phyloP scores from a whole-genome alignment of 208 protist genomes.

The Borovskyia barvae region DNA sequence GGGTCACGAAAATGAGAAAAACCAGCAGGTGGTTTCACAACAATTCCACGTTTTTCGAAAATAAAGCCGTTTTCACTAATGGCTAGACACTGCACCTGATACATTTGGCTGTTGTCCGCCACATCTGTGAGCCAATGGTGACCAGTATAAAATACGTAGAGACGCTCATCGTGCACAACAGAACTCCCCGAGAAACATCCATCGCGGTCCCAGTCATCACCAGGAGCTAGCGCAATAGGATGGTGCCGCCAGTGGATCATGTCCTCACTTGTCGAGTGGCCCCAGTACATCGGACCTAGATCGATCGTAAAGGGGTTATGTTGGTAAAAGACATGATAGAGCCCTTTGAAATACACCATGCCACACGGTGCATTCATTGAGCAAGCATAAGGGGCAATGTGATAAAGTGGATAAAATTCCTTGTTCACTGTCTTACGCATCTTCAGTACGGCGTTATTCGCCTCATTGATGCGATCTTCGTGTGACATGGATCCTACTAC shows the following conservation, averaged over 20 bases:
- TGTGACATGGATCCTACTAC: slow-evolving; percentile 39
- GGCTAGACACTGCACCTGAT: slow-evolving; percentile 68
- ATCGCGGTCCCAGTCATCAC: slow-evolving; percentile 61
- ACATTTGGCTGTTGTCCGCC: slow-evolving; percentile 42
- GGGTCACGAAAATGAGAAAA: slow-evolving; percentile 56
- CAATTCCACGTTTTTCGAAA: slow-evolving; percentile 65
- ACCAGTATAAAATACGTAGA: slow-evolving; percentile 65
- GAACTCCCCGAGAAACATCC: slow-evolving; percentile 52
- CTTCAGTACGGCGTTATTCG: slow-evolving; percentile 41
- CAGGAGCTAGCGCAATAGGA: slow-evolving; percentile 51
- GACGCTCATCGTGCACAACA: slow-evolving; percentile 48
- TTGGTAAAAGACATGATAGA: slow-evolving; percentile 71
- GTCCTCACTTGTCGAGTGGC: slow-evolving; percentile 56
- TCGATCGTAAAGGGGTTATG: slow-evolving; percentile 43
- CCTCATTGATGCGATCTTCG: slow-evolving; percentile 32
- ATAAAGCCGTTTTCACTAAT: slow-evolving; percentile 65
- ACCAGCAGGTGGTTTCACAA: slow-evolving; percentile 64
- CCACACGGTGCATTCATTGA: slow-evolving; percentile 56
- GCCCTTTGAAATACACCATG: slow-evolving; percentile 45
- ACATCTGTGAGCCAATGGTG: slow-evolving; percentile 55
- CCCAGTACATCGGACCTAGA: slow-evolving; percentile 66
- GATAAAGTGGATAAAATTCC: slow-evolving; percentile 52
- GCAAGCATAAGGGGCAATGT: slow-evolving; percentile 50
- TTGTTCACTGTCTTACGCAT: slow-evolving; percentile 35
- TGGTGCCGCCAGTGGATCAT: slow-evolving; percentile 65